Conservation (phyloP, 208 protist genomes). For the Trypanosoma brucei region DNA sequence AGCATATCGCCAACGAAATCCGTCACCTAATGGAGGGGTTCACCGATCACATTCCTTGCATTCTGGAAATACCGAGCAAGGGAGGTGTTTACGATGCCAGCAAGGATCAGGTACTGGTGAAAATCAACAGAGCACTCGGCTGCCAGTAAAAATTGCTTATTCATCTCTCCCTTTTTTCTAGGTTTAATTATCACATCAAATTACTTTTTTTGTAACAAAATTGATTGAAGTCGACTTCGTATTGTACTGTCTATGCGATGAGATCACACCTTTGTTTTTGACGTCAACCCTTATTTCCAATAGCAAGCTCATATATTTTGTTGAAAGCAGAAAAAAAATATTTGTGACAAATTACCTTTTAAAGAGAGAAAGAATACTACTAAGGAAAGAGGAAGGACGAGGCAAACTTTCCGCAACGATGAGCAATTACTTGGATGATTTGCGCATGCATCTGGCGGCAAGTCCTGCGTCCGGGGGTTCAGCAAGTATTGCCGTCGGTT, state of each 20-base stretch:
- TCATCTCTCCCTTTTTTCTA: background rate
- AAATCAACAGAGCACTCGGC: constrained; percentile 76
- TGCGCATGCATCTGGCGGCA: constrained; percentile 41
- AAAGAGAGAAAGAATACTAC: too few relatives aligned
- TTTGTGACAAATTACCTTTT: too few relatives aligned
- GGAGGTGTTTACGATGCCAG: constrained; percentile 93
- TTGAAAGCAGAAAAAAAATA: too few relatives aligned
- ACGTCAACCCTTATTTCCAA: too few relatives aligned
- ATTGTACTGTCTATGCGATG: too few relatives aligned
- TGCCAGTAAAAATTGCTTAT: background rate
- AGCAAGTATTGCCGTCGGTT: constrained; percentile 47
- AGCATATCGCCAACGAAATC: constrained; percentile 96
- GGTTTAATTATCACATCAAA: too few relatives aligned
- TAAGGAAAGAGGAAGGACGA: background rate
- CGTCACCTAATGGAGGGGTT: constrained; percentile 92
- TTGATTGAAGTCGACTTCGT: too few relatives aligned
- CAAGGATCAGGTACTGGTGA: constrained; percentile 94
- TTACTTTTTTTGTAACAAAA: too few relatives aligned
- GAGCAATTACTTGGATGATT: constrained; percentile 40
- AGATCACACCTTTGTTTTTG: too few relatives aligned
- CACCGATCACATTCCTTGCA: constrained; percentile 86
- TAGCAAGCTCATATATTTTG: too few relatives aligned
- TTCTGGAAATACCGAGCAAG: constrained; percentile 96
- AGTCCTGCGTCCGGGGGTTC: constrained; percentile 27
- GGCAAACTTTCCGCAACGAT: constrained; percentile 13